A percentile compares a stretch with the other conserved stretches of the same genome.
These are phyloP conservation scores for Geosmithia putterillii DNA, from an alignment of 2,329 filamentous ascomycete genomes.

Conservation along the genomic window DNA sequence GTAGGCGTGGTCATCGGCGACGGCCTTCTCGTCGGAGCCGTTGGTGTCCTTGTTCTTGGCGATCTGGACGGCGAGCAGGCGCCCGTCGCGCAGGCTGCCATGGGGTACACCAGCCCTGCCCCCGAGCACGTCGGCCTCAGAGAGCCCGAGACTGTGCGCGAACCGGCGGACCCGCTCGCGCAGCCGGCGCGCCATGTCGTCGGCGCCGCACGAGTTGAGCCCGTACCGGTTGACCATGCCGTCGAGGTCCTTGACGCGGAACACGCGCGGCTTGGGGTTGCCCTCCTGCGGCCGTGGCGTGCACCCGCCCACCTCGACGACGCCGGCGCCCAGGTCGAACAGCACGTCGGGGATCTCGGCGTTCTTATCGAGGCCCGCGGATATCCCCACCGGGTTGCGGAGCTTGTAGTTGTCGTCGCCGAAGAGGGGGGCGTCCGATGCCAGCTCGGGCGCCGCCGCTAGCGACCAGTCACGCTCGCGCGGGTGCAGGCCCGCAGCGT, in stretches of 20 bases:
- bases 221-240: slow-evolving; percentile 94
- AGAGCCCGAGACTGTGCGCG: slow-evolving; percentile 57
- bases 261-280: slow-evolving; percentile 80
- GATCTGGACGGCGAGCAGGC: slow-evolving; percentile 78
- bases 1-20: slow-evolving; percentile 74
- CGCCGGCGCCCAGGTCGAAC: slow-evolving; percentile 70
- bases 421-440: slow-evolving; percentile 55
- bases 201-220: slow-evolving; percentile 82
- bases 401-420: slow-evolving; percentile 47
- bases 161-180: slow-evolving; percentile 67
- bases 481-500: slow-evolving; percentile 64
- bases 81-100: slow-evolving; percentile 65
- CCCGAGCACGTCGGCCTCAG: slow-evolving; percentile 62
- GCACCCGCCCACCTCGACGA: slow-evolving; percentile 87
- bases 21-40: slow-evolving; percentile 71
- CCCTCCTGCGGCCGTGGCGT: slow-evolving; percentile 81
- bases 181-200: slow-evolving; percentile 69
- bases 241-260: slow-evolving; percentile 70
- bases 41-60: slow-evolving; percentile 95
- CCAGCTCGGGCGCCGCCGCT: slow-evolving; percentile 16
- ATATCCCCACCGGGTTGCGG: slow-evolving; percentile 82
- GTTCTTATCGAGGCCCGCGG: slow-evolving; percentile 92
- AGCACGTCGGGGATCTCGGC: slow-evolving; percentile 78
- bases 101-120: slow-evolving; percentile 66
- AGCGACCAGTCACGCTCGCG: slow-evolving; percentile 54